Evolutionary conservation across 768 basidiomycete genomes (phyloP).

Genomic region (Asterophora parasitica): DNA sequence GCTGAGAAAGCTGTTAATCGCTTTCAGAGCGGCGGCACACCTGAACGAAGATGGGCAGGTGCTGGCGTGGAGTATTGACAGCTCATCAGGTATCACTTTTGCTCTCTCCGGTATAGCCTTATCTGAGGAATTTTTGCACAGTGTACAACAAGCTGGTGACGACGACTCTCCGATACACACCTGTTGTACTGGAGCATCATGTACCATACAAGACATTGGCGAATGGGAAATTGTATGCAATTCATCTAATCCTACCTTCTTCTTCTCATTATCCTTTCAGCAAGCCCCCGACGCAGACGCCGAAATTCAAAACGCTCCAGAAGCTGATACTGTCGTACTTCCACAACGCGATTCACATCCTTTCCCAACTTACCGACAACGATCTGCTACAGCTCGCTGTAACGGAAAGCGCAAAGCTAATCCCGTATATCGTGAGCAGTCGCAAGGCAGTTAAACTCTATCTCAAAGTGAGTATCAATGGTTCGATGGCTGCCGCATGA

Average conservation of each 20-base stretch:
- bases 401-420: conserved; percentile 79
- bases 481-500: background rate
- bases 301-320: conserved; percentile 79
- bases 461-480: conserved; percentile 56
- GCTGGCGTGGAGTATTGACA: conserved; percentile 85
- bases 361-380: conserved; percentile 69
- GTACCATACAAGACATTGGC: conserved; percentile 79
- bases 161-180: conserved; percentile 86
- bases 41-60: conserved; percentile 83
- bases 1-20: conserved; percentile 77
- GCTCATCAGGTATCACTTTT: conserved; percentile 53
- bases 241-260: background rate
- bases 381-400: conserved; percentile 67
- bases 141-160: conserved; percentile 94
- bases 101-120: background rate
- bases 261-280: conserved; percentile 33
- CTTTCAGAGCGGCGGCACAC: conserved; percentile 86
- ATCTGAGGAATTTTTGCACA: conserved; percentile 25
- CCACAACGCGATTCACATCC: conserved; percentile 75
- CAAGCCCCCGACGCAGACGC: conserved; percentile 78
- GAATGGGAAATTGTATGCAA: conserved; percentile 80
- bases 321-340: conserved; percentile 89
- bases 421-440: conserved; percentile 84
- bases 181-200: conserved; percentile 83
- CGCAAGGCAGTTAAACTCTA: conserved; percentile 83